Conservation (phyloP, 495 filamentous ascomycete genomes). For the Melanomma pulvis-pyrius region DNA sequence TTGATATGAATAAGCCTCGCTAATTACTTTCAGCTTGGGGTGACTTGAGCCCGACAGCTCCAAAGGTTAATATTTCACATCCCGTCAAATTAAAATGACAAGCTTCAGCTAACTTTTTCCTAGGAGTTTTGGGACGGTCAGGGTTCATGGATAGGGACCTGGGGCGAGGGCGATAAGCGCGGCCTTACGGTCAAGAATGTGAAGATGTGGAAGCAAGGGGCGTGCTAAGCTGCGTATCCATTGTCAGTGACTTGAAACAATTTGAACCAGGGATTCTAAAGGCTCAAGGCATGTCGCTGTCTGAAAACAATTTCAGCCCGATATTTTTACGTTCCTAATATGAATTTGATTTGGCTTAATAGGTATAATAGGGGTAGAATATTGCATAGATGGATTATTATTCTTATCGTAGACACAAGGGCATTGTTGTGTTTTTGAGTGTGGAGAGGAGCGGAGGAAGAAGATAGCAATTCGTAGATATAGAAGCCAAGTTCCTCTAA, state of each 20-base stretch:
- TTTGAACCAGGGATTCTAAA: neutral
- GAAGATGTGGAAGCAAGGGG: constrained; percentile 40
- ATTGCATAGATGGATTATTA: too few species aligned
- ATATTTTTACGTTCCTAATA: too few species aligned
- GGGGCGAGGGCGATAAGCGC: constrained; percentile 35
- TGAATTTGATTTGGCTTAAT: too few species aligned
- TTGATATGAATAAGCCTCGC: neutral
- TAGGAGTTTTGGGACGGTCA: constrained; percentile 38
- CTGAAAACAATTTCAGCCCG: neutral
- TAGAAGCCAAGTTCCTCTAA: neutral
- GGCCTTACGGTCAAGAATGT: constrained; percentile 39
- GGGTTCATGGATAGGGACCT: constrained; percentile 28
- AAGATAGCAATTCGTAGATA: neutral
- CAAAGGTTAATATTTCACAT: too few species aligned
- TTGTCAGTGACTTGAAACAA: neutral
- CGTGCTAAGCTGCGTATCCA: constrained; percentile 8
- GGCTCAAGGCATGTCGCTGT: neutral
- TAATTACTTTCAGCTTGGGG: constrained; percentile 25
- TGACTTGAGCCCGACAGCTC: constrained; percentile 26
- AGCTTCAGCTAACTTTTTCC: too few species aligned
- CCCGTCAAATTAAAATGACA: too few species aligned
- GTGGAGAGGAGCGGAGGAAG: too few species aligned
- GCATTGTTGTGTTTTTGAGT: too few species aligned
- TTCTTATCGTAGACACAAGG: too few species aligned
- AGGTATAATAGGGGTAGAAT: too few species aligned